Evolutionary conservation across 2,329 filamentous ascomycete species (phyloP), one percentile per base, ranked within the genome.

Genomic region (Metarhizium sp.): DNA sequence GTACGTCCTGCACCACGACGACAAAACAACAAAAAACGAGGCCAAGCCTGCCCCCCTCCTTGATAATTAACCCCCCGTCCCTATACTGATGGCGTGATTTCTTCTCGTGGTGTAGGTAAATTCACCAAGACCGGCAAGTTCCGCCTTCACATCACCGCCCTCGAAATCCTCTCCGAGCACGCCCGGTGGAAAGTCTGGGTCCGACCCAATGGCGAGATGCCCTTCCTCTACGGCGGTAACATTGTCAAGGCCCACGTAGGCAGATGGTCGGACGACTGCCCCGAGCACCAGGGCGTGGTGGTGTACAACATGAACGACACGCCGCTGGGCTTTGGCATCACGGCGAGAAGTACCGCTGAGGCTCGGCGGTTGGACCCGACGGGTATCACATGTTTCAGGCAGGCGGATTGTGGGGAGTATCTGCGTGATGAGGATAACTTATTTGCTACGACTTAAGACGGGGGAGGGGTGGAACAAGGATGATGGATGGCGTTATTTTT

Each of bases 51-150:
- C 3, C 25, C 25, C 3, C 25, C 25, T 25, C 25, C 25, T 25
- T 25, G 25, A 25, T 25, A 25, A 25, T 25, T 25, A 25, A 25
- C 25, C 3, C 3, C 25, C 25, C 25, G 25, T 25, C 25, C 25
- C 25, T 25, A 25, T 25, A 25, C 32, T 34, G 5, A 34, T 34
- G 6, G 10, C 32, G 10, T 34, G 6, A 8, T 34, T 34, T 34
- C 32, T 34, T 34, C 25, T 25, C 32, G n/a, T 3, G 29, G 18
- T 53, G 46, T 42, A 82, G 91, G 91, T 66, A 96, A 96, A 70
- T 95, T 96, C 76, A 96, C 92, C 59, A 97, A 96, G 78, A 89
- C 91, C 4, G 90, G 91, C 60, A 96, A 97, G 72, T 97, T 99
- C 76, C 79, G 92, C 53, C 78, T 99, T 55, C 92, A 96, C 75